These are phyloP conservation scores for Arthrinium puccinioides DNA, from an alignment of 2,329 filamentous ascomycete genomes.

Conservation along the genomic window DNA sequence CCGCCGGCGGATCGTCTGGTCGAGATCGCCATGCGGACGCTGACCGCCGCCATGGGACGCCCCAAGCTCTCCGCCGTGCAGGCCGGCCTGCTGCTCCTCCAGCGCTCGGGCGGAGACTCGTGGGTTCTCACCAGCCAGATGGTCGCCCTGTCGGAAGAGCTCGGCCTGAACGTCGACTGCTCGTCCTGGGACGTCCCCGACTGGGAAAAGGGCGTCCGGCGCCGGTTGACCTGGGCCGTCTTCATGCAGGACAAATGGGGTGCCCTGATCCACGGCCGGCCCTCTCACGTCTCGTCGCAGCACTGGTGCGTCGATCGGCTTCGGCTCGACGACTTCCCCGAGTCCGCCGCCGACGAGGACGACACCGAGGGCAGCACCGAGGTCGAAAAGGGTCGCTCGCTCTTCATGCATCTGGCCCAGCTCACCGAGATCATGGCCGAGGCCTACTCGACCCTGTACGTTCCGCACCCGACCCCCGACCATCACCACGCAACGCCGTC, in stretches of 20 bases:
- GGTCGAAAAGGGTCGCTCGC: neutral
- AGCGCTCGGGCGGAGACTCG: constrained; percentile 24
- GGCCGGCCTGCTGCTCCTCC: constrained; percentile 34
- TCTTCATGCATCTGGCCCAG: neutral
- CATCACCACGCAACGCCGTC: neutral
- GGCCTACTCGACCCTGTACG: neutral
- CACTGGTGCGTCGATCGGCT: constrained; percentile 39
- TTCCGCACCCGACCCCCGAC: neutral
- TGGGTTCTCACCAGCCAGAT: constrained; percentile 36
- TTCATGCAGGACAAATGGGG: constrained; percentile 57
- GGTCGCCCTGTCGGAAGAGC: constrained; percentile 41
- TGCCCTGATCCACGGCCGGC: constrained; percentile 43
- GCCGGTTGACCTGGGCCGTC: constrained; percentile 50
- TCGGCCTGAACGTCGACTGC: constrained; percentile 49
- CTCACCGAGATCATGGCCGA: neutral
- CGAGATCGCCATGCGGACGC: constrained; percentile 23
- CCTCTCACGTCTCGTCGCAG: constrained; percentile 38
- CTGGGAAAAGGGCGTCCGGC: constrained; percentile 50
- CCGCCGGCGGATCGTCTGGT: constrained; percentile 25
- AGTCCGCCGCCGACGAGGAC: constrained; percentile 7
- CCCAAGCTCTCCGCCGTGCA: constrained; percentile 35
- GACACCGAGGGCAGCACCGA: constrained; percentile 9
- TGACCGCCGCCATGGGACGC: constrained; percentile 26
- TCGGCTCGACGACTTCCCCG: neutral
- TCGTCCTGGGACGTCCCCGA: constrained; percentile 47